phyloP scores from a whole-genome alignment of 306 rosid species.

The Malus sieversii region DNA sequence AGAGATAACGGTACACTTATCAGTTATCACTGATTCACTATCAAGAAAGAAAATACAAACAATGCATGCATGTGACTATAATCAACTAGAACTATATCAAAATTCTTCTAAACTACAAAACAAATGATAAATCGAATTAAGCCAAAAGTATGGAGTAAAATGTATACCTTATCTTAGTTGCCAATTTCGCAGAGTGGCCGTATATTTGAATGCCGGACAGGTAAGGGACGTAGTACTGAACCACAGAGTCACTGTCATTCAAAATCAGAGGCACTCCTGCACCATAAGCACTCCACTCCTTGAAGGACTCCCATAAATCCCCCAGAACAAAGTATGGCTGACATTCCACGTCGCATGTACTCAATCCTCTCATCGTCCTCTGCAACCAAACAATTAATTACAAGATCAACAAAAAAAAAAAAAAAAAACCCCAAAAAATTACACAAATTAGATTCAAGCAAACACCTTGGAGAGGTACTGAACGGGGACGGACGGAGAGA shows the following conservation, averaged over 20 bases:
- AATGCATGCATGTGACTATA: background rate
- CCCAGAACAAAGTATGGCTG: slow-evolving; percentile 74
- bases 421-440: background rate
- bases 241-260: slow-evolving; percentile 58
- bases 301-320: slow-evolving; percentile 84
- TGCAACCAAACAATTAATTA: slow-evolving; percentile 27
- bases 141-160: background rate
- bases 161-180: slow-evolving; percentile 51
- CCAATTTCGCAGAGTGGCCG: slow-evolving; percentile 31
- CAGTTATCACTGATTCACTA: background rate
- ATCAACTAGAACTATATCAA: background rate
- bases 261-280: slow-evolving; percentile 88
- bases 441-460: background rate
- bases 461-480: slow-evolving; percentile 59
- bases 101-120: background rate
- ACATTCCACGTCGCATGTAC: slow-evolving; percentile 39
- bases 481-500: slow-evolving; percentile 61
- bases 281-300: slow-evolving; percentile 95
- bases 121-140: background rate
- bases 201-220: slow-evolving; percentile 86
- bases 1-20: background rate
- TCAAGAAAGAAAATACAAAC: background rate
- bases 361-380: slow-evolving; percentile 45
- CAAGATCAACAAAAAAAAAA: background rate
- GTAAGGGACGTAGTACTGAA: slow-evolving; percentile 81